These are phyloP conservation scores for Ophiostoma sp. DNA, from an alignment of 2,329 filamentous ascomycete species.

Conservation along the genomic window DNA sequence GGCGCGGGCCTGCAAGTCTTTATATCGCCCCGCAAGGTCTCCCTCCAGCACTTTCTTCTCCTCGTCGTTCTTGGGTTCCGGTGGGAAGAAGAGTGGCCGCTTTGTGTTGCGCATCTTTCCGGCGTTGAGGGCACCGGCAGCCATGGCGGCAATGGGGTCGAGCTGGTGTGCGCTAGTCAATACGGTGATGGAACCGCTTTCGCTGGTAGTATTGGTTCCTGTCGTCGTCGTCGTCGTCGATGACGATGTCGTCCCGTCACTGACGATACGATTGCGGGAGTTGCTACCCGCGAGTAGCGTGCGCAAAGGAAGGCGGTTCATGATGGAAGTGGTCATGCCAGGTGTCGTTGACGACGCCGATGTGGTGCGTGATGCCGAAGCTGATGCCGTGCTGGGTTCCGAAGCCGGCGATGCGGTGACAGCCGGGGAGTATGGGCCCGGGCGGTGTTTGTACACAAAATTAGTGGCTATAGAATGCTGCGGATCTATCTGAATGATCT, in stretches of 20 bases:
- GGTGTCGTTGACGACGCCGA: slow-evolving; percentile 15
- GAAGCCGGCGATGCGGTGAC: slow-evolving; percentile 2
- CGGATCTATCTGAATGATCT: slow-evolving; percentile 24
- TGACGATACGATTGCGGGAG: neutral
- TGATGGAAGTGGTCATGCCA: neutral
- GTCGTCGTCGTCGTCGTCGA: neutral
- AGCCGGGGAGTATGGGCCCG: neutral
- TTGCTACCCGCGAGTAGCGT: neutral
- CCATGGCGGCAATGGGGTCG: slow-evolving; percentile 16
- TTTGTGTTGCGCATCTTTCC: neutral
- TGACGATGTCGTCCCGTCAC: neutral
- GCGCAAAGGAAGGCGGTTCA: neutral
- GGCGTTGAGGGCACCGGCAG: slow-evolving; percentile 14
- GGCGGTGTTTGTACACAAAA: slow-evolving; percentile 8
- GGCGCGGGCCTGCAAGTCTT: slow-evolving; percentile 17
- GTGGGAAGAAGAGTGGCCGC: slow-evolving; percentile 15
- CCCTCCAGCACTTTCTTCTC: slow-evolving; percentile 17
- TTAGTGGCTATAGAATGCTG: slow-evolving; percentile 15
- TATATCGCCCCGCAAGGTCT: slow-evolving; percentile 15
- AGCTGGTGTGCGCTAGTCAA: neutral
- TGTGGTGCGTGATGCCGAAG: slow-evolving; percentile 7
- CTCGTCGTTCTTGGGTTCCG: neutral
- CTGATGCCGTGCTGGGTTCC: neutral
- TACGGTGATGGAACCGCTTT: slow-evolving; percentile 7
- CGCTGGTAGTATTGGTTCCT: slow-evolving; percentile 1